These are phyloP conservation scores for Kazachstania martiniae DNA, from an alignment of 805 yeast genomes.

Conservation along the genomic window DNA sequence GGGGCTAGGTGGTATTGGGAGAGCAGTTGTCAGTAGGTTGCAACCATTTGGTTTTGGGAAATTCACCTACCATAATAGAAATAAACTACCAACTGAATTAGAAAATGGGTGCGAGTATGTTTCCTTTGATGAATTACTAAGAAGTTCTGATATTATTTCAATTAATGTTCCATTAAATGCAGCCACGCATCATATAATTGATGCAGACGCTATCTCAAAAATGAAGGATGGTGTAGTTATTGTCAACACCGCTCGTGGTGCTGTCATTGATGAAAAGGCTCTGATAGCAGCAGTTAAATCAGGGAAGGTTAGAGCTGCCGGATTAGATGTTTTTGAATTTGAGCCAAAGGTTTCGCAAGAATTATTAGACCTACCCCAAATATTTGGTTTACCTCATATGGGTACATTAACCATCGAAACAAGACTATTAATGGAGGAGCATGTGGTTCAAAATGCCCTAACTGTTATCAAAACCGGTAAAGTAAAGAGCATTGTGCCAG, in stretches of 20 bases:
- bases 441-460: conserved; percentile 58
- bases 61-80: conserved; percentile 65
- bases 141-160: conserved; percentile 56
- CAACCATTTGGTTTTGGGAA: conserved; percentile 67
- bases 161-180: conserved; percentile 69
- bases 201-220: conserved; percentile 46
- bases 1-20: conserved; percentile 88
- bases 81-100: conserved; percentile 43
- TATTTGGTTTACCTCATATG: conserved; percentile 78
- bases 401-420: conserved; percentile 77
- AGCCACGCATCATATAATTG: conserved; percentile 58
- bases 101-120: conserved; percentile 67
- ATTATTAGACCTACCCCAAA: conserved; percentile 50
- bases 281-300: conserved; percentile 43
- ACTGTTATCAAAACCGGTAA: conserved; percentile 52
- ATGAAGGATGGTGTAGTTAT: conserved; percentile 70
- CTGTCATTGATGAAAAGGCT: conserved; percentile 59
- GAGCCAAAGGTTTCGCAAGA: conserved; percentile 67
- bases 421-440: conserved; percentile 67
- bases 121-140: conserved; percentile 54
- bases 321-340: conserved; percentile 64
- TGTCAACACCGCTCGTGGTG: conserved; percentile 85
- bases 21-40: conserved; percentile 62
- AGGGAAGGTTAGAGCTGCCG: conserved; percentile 59
- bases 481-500: conserved; percentile 74